Percentiles rank a stretch among this genome's conserved stretches.
These are phyloP conservation scores for Nemania diffusa DNA, from an alignment of 2,329 filamentous ascomycete genomes.

Conservation along the genomic window DNA sequence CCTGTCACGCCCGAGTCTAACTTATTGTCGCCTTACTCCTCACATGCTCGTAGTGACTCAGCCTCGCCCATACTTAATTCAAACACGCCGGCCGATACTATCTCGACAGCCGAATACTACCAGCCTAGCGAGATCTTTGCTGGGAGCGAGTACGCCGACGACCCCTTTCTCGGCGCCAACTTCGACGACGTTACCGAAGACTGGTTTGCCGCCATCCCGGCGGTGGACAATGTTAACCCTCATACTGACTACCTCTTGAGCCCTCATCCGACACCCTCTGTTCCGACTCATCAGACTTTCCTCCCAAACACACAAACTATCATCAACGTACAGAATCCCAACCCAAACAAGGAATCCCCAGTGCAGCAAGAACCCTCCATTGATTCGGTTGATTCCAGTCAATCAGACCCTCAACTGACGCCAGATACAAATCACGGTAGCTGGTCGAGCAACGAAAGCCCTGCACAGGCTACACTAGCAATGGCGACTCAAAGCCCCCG, in stretches of 20 bases:
- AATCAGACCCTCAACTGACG: conserved; percentile 56
- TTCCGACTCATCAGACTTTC: conserved; percentile 57
- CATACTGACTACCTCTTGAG: conserved; percentile 57
- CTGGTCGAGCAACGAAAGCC: conserved; percentile 62
- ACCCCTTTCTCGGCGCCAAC: conserved; percentile 63
- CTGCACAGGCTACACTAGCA: conserved; percentile 52
- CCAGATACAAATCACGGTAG: conserved; percentile 62
- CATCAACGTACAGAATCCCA: conserved; percentile 41
- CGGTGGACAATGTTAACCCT: conserved; percentile 30
- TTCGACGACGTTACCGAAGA: conserved; percentile 52
- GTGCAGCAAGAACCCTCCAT: conserved; percentile 53
- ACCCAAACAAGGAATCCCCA: conserved; percentile 57
- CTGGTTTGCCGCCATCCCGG: conserved; percentile 26
- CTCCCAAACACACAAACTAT: conserved; percentile 14
- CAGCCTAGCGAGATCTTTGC: conserved; percentile 57
- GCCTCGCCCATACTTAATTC: conserved; percentile 54
- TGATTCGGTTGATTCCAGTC: conserved; percentile 47
- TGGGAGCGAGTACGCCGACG: conserved; percentile 57
- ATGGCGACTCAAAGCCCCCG: conserved; percentile 63
- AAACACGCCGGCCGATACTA: conserved; percentile 62
- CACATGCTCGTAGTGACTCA: conserved; percentile 54
- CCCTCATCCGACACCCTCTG: conserved; percentile 62
- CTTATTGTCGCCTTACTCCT: conserved; percentile 58
- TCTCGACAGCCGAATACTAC: conserved; percentile 59
- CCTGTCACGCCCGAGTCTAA: conserved; percentile 52